Evolutionary conservation across 2,329 filamentous ascomycete species (phyloP), one percentile per base, ranked within the genome.

Genomic region (Arthroderma uncinatum): DNA sequence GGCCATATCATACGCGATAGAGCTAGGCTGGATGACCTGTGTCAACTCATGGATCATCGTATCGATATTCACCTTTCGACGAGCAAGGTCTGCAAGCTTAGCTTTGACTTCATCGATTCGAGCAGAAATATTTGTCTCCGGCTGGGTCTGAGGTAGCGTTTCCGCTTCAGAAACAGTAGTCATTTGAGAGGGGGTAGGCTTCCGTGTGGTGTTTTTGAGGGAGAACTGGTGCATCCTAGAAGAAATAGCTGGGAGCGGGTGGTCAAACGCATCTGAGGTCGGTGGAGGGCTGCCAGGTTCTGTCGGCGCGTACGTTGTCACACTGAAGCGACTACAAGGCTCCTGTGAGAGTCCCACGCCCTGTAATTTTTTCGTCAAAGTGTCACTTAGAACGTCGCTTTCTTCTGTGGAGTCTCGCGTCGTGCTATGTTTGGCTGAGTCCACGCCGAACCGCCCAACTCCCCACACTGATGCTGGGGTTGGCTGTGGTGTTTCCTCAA

Each of bases 31-130:
- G 77, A 90, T 86, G 58, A 90, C 78, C 68, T 89, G 83, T 58
- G 84, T 89, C 77, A 92, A 84, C 69, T 92, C 86, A 61, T 80
- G 76, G 67, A 93, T 87, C 60, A 85, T 82, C 23, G 78, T 82
- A 66, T 82, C 79, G 65, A 92, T 82, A 71, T 91, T 92, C 60
- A 79, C 76, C 56, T 84, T 82, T 47, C 87, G 82, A 65, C 86
- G 82, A 0, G 76, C 75, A 6, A 93, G 78, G 53, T 80, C 78
- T 42, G 83, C 77, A 30, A 87, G 79, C 64, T 82, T 80, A 3
- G 83, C 81, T 64, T 86, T 81, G 23, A 93, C 77, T 59, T 79
- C 77, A 8, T 82, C 78, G 14, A 92, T 81, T 28, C 84, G 84
- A 66, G 85, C 83, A 36, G 79, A 76, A 1, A 81, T 76, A 59